Base-by-base conservation (phyloP, 2,329 filamentous ascomycete genomes). In the Cryoendolithus antarcticus region DNA sequence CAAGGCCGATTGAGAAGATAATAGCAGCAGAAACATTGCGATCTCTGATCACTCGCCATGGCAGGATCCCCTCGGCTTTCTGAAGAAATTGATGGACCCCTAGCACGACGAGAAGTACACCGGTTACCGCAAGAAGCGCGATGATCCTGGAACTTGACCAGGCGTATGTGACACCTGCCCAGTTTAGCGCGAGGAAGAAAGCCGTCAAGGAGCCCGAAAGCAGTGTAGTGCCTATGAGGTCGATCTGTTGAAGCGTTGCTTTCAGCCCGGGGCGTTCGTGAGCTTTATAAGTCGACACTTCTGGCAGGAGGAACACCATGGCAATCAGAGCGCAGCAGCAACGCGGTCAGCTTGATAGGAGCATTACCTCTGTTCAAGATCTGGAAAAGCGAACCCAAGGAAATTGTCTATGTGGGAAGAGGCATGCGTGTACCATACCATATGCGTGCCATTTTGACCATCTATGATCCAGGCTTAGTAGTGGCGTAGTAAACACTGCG, bases 121-220 rank as follows among this genome's bases (percentile, higher is more conserved):
- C 57, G 37, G 55, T 60, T 2, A 56, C 44, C 29, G 57, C 43
- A 9, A 65, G 50, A 10, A 57, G 43, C 7, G 39, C 54, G 40
- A 63, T 57, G 15, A 64, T 54, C 11, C 47, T 47, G 9, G 41
- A 44, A 41, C 53, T 48, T 10, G 43, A 44, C 61, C 61, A 64
- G 27, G 51, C 27, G 36, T 63, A 63, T 9, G 49, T 56, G 2
- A 45, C 56, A 9, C 61, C 60, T 5, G 50, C 61, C 58, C 58
- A 62, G 30, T 53, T 50, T 2, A 63, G 44, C 0, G 55, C 59
- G 2, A 54, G 33, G 35, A 55, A 48, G 7, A 54, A 28, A 28
- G 45, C 41, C 2, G 54, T 53, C 4, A 62, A 43, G 7, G 52
- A 47, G 2, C 57, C 54, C 3, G 62, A 51, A 33, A 62, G 53